Base-by-base conservation (phyloP, 2,329 filamentous ascomycete genomes). In the Fusarium caatingaense region DNA sequence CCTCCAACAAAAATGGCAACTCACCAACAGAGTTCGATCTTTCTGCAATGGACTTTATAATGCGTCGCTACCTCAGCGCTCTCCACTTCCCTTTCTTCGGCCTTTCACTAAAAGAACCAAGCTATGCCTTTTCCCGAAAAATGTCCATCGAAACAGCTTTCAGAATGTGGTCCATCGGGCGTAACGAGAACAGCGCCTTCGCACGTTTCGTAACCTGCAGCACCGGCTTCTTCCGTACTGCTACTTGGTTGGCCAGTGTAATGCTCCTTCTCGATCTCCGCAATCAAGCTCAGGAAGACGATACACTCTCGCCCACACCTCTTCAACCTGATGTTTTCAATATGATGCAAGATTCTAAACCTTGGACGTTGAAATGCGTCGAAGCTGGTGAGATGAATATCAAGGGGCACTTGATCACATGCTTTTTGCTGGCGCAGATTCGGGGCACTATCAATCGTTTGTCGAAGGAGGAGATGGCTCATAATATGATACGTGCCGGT, bases 11-110 rank as follows among this genome's bases (percentile, higher is more conserved):
- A 3, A 51, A 53, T 8, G 69, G 72, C 16, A 45, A 40, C 6
- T 70, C 75, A 0, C 78, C 76, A 0, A 76, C 79, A 0, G 60
- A 68, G 0, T 85, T 86, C 56, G 80, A 83, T n/a, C 72, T 82
- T 8, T 80, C 82, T 6, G 69, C 85, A 1, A 72, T 87, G 8
- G 84, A 88, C 28, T 80, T 87, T 44, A 75, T 87, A 23, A 80
- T 88, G 64, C 82, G 85, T 27, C 85, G 87, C 11, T 88, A 87
- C 69, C 75, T 90, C 5, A 79, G 86, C 8, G 79, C 84, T 0
- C 80, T 91, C 0, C 89, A 92, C 71, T 79, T 86, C 4, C 85
- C 86, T 0, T 89, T 83, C 71, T 83, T 85, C 27, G 75, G 74
- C 1, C 72, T 78, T 0, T 78, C 83, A 3, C 74, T 83, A 4